Percentiles rank a stretch among this genome's conserved stretches.
These are phyloP conservation scores for Calophaca sinica DNA, from an alignment of 306 rosid genomes.

Conservation along the genomic window DNA sequence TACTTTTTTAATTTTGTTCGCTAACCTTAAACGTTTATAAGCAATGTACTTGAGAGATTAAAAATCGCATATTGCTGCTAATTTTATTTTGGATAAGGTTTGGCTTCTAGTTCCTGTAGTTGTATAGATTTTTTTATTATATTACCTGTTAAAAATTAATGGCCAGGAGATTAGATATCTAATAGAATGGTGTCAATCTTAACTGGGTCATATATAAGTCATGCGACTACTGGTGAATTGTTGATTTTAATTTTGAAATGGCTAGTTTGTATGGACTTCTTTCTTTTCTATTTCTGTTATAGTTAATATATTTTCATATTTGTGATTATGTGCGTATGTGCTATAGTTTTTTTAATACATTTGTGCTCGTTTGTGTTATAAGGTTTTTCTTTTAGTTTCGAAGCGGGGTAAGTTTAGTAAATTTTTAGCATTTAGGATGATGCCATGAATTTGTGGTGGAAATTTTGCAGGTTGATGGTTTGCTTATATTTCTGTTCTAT, in stretches of 20 bases:
- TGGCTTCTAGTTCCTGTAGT: not conserved
- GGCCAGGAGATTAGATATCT: not conserved
- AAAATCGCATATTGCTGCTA: constrained; percentile 13
- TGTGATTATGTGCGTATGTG: constrained; percentile 5
- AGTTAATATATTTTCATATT: not conserved
- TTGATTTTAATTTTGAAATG: constrained; percentile 29
- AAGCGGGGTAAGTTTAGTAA: not conserved
- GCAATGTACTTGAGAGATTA: constrained; percentile 25
- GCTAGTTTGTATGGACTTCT: not conserved
- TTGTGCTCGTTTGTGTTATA: constrained; percentile 7
- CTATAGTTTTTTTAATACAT: not conserved
- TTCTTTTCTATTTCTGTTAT: constrained; percentile 7
- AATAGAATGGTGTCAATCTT: constrained; percentile 24
- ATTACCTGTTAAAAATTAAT: not conserved
- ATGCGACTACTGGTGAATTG: constrained; percentile 7
- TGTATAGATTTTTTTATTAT: constrained; percentile 11
- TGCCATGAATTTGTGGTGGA: not conserved
- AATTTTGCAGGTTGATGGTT: constrained; percentile 14
- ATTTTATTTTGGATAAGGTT: constrained; percentile 16
- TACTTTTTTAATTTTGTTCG: constrained; percentile 23
- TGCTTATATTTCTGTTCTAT: constrained; percentile 23
- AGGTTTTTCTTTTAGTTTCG: not conserved
- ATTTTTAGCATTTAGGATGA: constrained; percentile 5
- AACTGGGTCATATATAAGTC: constrained; percentile 3
- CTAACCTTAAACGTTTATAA: constrained; percentile 9